phyloP scores from a whole-genome alignment of 2,329 filamentous ascomycete species.

The Tolypocladium tropicale region DNA sequence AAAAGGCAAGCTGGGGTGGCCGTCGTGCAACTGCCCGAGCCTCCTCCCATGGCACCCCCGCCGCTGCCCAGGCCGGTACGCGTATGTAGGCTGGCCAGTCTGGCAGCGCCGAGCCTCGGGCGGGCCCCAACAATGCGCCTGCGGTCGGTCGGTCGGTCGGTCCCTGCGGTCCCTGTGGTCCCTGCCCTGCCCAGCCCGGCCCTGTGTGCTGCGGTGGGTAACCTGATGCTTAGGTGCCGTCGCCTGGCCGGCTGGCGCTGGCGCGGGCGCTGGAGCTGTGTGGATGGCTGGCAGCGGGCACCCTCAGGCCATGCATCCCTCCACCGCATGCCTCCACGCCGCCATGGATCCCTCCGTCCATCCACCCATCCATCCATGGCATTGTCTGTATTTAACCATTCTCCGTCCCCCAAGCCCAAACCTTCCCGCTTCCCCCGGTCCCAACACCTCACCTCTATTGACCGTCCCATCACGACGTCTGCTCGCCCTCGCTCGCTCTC shows the following conservation, averaged over 20 bases:
- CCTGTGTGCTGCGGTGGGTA: too few relatives aligned
- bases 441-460: constrained; percentile 2
- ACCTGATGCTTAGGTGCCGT: too few relatives aligned
- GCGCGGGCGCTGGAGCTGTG: neutral
- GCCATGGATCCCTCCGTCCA: too few relatives aligned
- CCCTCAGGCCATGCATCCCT: neutral
- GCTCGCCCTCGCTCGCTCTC: constrained; percentile 2
- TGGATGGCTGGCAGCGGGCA: neutral
- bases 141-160: too few relatives aligned
- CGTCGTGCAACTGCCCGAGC: too few relatives aligned
- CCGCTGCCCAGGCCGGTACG: too few relatives aligned
- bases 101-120: neutral
- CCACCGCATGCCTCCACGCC: too few relatives aligned
- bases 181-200: neutral
- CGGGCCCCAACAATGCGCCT: neutral
- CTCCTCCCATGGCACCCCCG: too few relatives aligned
- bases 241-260: neutral
- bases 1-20: too few relatives aligned
- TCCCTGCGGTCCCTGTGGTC: neutral
- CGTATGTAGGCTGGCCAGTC: too few relatives aligned
- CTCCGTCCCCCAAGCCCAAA: constrained; percentile 2
- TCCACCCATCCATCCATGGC: too few relatives aligned
- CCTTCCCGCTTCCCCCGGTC: constrained; percentile 1
- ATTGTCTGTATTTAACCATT: constrained; percentile 5
- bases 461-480: constrained; percentile 1